Base-by-base conservation (phyloP, 1,139 yeast species). In the Kurtzmaniella quercitrusa region DNA sequence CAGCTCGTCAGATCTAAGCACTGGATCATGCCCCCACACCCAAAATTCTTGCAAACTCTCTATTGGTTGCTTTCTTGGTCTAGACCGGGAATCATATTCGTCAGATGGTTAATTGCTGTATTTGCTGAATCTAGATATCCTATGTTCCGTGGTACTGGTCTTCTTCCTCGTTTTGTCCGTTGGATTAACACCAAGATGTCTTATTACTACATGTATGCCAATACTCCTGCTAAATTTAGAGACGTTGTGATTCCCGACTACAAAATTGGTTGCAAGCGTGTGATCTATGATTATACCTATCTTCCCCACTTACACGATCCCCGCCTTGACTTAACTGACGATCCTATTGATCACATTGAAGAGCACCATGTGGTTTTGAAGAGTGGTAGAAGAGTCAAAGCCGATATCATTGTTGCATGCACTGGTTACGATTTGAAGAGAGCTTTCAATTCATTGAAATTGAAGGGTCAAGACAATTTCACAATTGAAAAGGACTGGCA, bases 341-440 rank as follows among this genome's bases (percentile, higher is more conserved):
- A 54, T 12, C 54, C 51, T 4, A 63, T 71, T 23, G 58, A 53
- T 10, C 55, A 55, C 27, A 56, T 70, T 15, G 63, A 58, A 14
- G 65, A 59, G 33, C 46, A 67, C 39, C 59, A 64, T 1, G 59
- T 70, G 15, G 52, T 64, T 12, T 56, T 70, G 46, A 56, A 57
- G 15, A 55, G 58, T 39, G 75, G 73, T 0, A 49, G 54, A 29
- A 56, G 52, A 34, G 38, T 68, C 12, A 53, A 60, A 23, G 73
- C 70, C 3, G 77, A 71, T 51, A 62, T 70, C 16, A 68, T 71
- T 39, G 71, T 70, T 31, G 76, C 75, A 4, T 71, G 77, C 51
- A 70, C 75, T 29, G 77, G 77, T 3, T 71, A 71, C 51, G 55
- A 68, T 42, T 41, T 63, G 23, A 42, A 34, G 1, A 55, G 51